Evolutionary conservation across 441 rosid species (phyloP).

Genomic region (Biscutella auriculata): DNA sequence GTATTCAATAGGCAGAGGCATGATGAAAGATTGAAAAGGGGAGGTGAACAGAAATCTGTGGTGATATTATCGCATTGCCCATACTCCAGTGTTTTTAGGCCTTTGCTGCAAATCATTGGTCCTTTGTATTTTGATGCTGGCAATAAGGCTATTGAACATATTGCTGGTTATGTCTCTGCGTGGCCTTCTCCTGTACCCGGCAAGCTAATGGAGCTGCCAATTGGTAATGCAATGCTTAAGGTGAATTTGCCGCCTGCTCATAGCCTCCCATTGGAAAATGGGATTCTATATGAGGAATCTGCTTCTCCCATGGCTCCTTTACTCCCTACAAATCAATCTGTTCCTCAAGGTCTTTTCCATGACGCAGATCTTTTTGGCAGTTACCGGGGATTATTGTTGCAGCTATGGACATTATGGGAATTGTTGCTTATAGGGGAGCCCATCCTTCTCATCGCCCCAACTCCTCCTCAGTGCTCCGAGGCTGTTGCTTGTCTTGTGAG

Average conservation of each 20-base stretch:
- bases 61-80: slow-evolving; percentile 81
- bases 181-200: slow-evolving; percentile 91
- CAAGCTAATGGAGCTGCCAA: slow-evolving; percentile 82
- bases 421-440: slow-evolving; percentile 92
- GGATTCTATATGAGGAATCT: slow-evolving; percentile 55
- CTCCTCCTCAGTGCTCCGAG: slow-evolving; percentile 94
- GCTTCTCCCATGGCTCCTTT: slow-evolving; percentile 87
- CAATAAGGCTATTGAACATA: slow-evolving; percentile 68
- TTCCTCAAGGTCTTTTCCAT: slow-evolving; percentile 94
- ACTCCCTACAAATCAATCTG: slow-evolving; percentile 80
- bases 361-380: slow-evolving; percentile 84
- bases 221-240: slow-evolving; percentile 77
- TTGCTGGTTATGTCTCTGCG: slow-evolving; percentile 73
- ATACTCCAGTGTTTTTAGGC: slow-evolving; percentile 74
- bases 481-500: slow-evolving; percentile 96
- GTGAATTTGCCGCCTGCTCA: slow-evolving; percentile 86
- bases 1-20: slow-evolving; percentile 94
- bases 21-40: slow-evolving; percentile 87
- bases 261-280: slow-evolving; percentile 67
- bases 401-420: slow-evolving; percentile 93
- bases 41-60: slow-evolving; percentile 93
- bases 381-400: slow-evolving; percentile 69
- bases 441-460: slow-evolving; percentile 81
- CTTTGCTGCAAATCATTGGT: slow-evolving; percentile 88
- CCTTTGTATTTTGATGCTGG: slow-evolving; percentile 86